phyloP scores from a whole-genome alignment of 2,329 filamentous ascomycete species.

The Scytalidium lignicola region DNA sequence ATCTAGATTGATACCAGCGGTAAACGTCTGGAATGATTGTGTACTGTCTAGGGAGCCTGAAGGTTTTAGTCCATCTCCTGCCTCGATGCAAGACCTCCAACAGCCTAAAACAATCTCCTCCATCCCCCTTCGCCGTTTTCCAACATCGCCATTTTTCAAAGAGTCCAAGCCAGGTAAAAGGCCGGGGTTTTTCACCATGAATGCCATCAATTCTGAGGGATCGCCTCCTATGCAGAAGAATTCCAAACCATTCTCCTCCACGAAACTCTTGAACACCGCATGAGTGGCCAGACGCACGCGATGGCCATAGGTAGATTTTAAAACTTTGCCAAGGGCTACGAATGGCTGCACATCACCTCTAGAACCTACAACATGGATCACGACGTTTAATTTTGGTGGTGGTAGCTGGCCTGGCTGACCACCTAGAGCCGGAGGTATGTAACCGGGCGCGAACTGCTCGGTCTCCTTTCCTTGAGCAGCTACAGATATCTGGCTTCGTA shows the following conservation, averaged over 20 bases:
- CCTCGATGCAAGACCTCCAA: constrained; percentile 81
- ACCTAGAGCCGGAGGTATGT: constrained; percentile 68
- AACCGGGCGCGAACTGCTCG: constrained; percentile 56
- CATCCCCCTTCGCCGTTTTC: constrained; percentile 68
- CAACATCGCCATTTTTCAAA: constrained; percentile 71
- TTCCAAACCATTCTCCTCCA: constrained; percentile 65
- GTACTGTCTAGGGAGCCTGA: constrained; percentile 16
- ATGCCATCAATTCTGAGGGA: constrained; percentile 73
- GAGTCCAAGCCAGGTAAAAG: constrained; percentile 79
- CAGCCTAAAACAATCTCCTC: constrained; percentile 77
- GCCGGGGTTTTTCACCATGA: constrained; percentile 87
- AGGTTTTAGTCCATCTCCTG: constrained; percentile 54
- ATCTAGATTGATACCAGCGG: constrained; percentile 29
- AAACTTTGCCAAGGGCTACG: constrained; percentile 59
- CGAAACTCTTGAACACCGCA: constrained; percentile 60
- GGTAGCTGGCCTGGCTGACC: constrained; percentile 55
- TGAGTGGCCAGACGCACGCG: constrained; percentile 72
- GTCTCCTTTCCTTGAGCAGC: constrained; percentile 39
- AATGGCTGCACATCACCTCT: constrained; percentile 75
- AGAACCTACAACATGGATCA: constrained; percentile 71
- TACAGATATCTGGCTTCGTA: constrained; percentile 44
- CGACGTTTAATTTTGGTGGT: constrained; percentile 60
- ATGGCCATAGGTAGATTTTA: constrained; percentile 63
- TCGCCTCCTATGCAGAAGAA: constrained; percentile 76
- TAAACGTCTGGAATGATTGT: constrained; percentile 14